Conservation (phyloP, 1,284 basidiomycete genomes). For the Puccinia polysora region DNA sequence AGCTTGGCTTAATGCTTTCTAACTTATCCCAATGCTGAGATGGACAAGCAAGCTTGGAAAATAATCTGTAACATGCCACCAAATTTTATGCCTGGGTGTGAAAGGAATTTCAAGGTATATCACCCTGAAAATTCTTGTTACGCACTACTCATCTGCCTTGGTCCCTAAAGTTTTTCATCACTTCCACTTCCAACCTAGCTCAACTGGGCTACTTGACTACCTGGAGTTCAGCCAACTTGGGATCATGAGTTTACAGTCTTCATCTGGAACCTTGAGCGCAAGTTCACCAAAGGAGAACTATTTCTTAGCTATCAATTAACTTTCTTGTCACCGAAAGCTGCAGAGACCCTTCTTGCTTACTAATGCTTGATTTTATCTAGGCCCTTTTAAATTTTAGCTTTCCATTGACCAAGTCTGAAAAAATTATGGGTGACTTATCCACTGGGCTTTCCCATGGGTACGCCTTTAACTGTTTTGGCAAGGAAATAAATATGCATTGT, state of each 20-base stretch:
- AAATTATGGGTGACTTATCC: constrained; percentile 83
- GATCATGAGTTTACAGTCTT: too few relatives aligned
- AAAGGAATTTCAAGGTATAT: too few relatives aligned
- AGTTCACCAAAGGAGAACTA: constrained; percentile 80
- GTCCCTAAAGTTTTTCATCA: constrained; percentile 65
- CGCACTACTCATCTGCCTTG: constrained; percentile 61
- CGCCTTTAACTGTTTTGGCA: constrained; percentile 81
- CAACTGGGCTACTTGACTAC: too few relatives aligned
- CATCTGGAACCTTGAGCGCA: constrained; percentile 80
- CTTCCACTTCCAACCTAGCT: constrained; percentile 72
- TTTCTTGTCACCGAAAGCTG: constrained; percentile 51
- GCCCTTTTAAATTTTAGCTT: too few relatives aligned
- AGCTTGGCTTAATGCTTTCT: constrained; percentile 77
- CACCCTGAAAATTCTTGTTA: constrained; percentile 31
- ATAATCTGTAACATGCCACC: constrained; percentile 54
- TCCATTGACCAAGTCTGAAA: too few relatives aligned
- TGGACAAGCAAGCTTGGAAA: constrained; percentile 61
- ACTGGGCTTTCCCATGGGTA: constrained; percentile 81
- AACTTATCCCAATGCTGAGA: too few relatives aligned
- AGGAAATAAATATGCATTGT: constrained; percentile 76
- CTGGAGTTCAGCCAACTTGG: too few relatives aligned
- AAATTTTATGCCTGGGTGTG: constrained; percentile 69
- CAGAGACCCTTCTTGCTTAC: too few relatives aligned
- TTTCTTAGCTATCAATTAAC: constrained; percentile 55
- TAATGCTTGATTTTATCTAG: too few relatives aligned